Percentiles rank a stretch among this genome's conserved stretches.
phyloP scores from a whole-genome alignment of 1,284 basidiomycete genomes.

The Papiliotrema laurentii region DNA sequence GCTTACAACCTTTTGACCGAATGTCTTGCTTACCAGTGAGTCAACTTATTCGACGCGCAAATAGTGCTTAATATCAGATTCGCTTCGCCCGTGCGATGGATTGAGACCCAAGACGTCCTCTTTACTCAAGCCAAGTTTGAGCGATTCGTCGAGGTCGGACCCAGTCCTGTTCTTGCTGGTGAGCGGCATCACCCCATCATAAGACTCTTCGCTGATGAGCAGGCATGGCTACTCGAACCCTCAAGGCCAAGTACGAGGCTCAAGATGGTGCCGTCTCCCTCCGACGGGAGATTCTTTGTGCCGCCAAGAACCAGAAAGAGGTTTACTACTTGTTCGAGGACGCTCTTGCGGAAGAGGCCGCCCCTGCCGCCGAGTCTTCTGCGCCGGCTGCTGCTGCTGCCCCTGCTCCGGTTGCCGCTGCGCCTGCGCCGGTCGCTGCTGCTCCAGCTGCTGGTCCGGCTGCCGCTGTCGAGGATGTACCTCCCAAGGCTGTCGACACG shows the following conservation, averaged over 20 bases:
- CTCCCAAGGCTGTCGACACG: conserved; percentile 87
- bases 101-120: conserved; percentile 94
- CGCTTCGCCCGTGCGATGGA: conserved; percentile 94
- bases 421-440: conserved; percentile 52
- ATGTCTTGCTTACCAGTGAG: conserved; percentile 82
- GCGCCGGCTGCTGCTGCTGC: conserved; percentile 48
- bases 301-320: conserved; percentile 92
- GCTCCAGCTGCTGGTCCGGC: conserved; percentile 58
- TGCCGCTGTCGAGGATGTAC: conserved; percentile 73
- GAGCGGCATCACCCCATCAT: not conserved
- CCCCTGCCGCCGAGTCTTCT: conserved; percentile 52
- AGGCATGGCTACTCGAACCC: conserved; percentile 88
- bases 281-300: conserved; percentile 79
- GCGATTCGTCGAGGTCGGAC: conserved; percentile 91
- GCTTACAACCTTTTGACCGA: conserved; percentile 95
- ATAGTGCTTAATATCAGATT: conserved; percentile 19
- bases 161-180: conserved; percentile 82
- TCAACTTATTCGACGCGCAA: conserved; percentile 45
- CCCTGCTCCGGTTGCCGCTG: conserved; percentile 50
- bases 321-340: conserved; percentile 99
- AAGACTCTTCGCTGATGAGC: not conserved
- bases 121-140: conserved; percentile 89
- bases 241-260: conserved; percentile 93
- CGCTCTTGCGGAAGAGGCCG: conserved; percentile 53
- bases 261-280: conserved; percentile 80